These are phyloP conservation scores for Ajuga reptans DNA, from an alignment of 305 asterid species.

Conservation along the genomic window DNA sequence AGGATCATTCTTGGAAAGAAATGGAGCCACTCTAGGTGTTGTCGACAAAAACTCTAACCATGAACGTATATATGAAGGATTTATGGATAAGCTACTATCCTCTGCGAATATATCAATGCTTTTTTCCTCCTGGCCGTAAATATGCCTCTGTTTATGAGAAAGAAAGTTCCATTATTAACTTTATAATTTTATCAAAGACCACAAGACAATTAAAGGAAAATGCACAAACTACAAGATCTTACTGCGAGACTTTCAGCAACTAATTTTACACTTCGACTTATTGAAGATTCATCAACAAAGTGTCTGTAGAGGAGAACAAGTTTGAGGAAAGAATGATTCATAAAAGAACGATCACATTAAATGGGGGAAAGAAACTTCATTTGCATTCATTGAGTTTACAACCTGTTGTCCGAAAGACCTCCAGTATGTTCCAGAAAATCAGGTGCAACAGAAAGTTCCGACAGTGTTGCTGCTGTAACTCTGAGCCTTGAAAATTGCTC, in stretches of 20 bases:
- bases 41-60: slow-evolving; percentile 75
- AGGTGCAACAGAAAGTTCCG: slow-evolving; percentile 69
- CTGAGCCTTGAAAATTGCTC: slow-evolving; percentile 88
- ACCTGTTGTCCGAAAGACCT: slow-evolving; percentile 77
- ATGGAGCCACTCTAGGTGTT: slow-evolving; percentile 88
- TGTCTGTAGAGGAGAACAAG: slow-evolving; percentile 39
- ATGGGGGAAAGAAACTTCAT: not conserved
- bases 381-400: slow-evolving; percentile 15
- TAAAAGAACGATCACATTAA: slow-evolving; percentile 5
- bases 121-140: slow-evolving; percentile 62
- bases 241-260: slow-evolving; percentile 95
- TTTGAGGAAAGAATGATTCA: slow-evolving; percentile 24
- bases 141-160: slow-evolving; percentile 59
- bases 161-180: not conserved
- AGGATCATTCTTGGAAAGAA: slow-evolving; percentile 66
- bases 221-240: slow-evolving; percentile 29
- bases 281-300: slow-evolving; percentile 53
- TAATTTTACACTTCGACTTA: slow-evolving; percentile 63
- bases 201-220: not conserved
- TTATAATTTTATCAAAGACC: not conserved
- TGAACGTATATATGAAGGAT: slow-evolving; percentile 64
- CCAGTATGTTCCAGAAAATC: slow-evolving; percentile 77
- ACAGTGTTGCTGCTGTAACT: slow-evolving; percentile 85
- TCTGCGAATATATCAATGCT: slow-evolving; percentile 62
- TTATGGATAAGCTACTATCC: slow-evolving; percentile 67